These are phyloP conservation scores for Caryopteris hybrid DNA, from an alignment of 305 asterid genomes.

Conservation along the genomic window DNA sequence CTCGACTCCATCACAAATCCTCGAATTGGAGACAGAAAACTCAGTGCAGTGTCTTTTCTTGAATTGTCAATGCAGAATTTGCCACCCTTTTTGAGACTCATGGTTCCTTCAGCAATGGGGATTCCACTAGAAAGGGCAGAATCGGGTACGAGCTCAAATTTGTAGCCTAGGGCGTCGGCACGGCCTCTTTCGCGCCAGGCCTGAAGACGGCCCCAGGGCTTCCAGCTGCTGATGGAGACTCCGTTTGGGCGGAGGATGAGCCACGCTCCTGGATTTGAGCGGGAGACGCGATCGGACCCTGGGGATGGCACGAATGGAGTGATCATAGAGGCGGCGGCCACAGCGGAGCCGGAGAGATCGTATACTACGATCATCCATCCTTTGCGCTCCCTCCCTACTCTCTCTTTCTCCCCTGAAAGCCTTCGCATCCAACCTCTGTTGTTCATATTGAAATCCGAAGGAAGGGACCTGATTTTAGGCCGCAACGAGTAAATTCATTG, in stretches of 20 bases:
- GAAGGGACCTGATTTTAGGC: constrained; percentile 46
- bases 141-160: constrained; percentile 63
- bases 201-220: constrained; percentile 93
- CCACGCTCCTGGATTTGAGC: constrained; percentile 89
- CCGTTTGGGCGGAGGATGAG: constrained; percentile 77
- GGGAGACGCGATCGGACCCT: constrained; percentile 65
- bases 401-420: constrained; percentile 38
- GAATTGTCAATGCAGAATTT: constrained; percentile 51
- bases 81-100: constrained; percentile 70
- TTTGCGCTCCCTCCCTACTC: constrained; percentile 54
- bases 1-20: constrained; percentile 78
- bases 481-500: neutral
- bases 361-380: constrained; percentile 78
- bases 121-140: constrained; percentile 46
- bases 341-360: constrained; percentile 83
- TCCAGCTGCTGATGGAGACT: constrained; percentile 64
- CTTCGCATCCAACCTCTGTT: constrained; percentile 61
- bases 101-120: constrained; percentile 68
- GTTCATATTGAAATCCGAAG: constrained; percentile 55
- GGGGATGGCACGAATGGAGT: constrained; percentile 89
- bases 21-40: no score
- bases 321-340: constrained; percentile 90
- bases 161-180: constrained; percentile 65
- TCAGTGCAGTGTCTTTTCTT: no score
- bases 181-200: constrained; percentile 88